Conservation (phyloP, 192 early-diverging fungal genomes). For the Gamsiella multidivaricata region DNA sequence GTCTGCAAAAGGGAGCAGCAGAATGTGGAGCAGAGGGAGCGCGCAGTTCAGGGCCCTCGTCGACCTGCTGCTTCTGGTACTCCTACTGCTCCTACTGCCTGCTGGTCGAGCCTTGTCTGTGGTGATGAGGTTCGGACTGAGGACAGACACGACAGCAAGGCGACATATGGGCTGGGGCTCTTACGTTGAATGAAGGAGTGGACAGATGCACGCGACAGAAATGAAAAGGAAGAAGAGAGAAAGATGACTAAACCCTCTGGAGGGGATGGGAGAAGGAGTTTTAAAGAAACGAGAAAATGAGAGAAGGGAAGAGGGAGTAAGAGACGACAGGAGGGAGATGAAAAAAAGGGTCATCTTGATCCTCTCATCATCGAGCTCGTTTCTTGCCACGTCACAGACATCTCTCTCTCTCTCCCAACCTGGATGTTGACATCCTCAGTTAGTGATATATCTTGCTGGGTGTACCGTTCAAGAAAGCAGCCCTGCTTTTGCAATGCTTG, state of each 20-base stretch:
- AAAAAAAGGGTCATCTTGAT: constrained; percentile 10
- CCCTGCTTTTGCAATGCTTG: too few relatives aligned
- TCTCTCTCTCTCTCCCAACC: too few relatives aligned
- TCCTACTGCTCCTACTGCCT: too few relatives aligned
- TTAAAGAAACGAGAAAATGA: not conserved
- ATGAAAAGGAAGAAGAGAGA: not conserved
- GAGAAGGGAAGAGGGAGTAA: not conserved
- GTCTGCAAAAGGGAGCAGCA: too few relatives aligned
- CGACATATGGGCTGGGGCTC: too few relatives aligned
- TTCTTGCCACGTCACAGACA: constrained; percentile 47
- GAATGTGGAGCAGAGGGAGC: too few relatives aligned
- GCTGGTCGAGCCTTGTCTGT: too few relatives aligned
- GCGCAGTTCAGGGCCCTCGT: too few relatives aligned
- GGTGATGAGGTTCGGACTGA: too few relatives aligned
- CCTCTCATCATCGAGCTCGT: not conserved
- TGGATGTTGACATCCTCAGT: not conserved
- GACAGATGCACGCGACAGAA: not conserved
- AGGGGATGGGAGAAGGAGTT: not conserved
- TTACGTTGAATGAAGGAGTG: not conserved
- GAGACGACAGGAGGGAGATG: constrained; percentile 1
- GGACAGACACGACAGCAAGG: too few relatives aligned
- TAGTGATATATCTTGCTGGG: not conserved
- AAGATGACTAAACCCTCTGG: not conserved
- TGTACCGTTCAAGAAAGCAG: too few relatives aligned
- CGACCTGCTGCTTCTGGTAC: too few relatives aligned